phyloP scores from a whole-genome alignment of 2,329 filamentous ascomycete genomes.

The Calonectria pseudoreteaudii region DNA sequence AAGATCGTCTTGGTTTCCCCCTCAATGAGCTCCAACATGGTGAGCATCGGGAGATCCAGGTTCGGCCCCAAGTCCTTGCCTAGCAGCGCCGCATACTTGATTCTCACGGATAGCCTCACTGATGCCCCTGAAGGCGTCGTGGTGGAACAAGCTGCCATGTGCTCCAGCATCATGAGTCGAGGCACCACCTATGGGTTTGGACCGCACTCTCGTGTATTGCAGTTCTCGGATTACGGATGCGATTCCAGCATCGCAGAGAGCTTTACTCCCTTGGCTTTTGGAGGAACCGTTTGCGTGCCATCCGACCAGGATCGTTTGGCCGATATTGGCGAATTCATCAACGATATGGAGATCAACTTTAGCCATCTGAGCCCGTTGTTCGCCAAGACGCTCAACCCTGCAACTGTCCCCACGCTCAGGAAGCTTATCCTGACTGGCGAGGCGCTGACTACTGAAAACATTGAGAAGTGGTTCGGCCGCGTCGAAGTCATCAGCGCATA shows the following conservation, averaged over 20 bases:
- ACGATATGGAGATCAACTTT: background rate
- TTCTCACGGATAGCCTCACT: background rate
- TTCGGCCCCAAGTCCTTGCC: background rate
- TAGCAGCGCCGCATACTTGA: background rate
- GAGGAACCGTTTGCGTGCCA: slow-evolving; percentile 2
- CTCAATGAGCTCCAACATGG: background rate
- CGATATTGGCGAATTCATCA: background rate
- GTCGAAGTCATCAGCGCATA: slow-evolving; percentile 4
- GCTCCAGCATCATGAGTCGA: background rate
- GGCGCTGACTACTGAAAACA: background rate
- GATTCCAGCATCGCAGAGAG: background rate
- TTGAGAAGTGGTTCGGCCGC: slow-evolving; percentile 3
- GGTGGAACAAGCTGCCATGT: background rate
- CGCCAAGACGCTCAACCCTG: slow-evolving; percentile 2
- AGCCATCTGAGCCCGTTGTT: slow-evolving; percentile 11
- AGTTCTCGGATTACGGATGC: background rate
- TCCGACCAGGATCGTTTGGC: slow-evolving; percentile 10
- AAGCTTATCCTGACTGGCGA: slow-evolving; percentile 14
- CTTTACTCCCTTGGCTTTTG: background rate
- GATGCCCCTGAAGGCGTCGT: background rate
- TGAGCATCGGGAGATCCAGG: background rate
- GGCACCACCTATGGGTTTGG: background rate
- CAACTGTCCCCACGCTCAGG: background rate
- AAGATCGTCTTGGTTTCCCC: background rate
- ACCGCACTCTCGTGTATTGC: background rate